phyloP scores from a whole-genome alignment of 2,329 filamentous ascomycete genomes.

The Cladosporium sp. region DNA sequence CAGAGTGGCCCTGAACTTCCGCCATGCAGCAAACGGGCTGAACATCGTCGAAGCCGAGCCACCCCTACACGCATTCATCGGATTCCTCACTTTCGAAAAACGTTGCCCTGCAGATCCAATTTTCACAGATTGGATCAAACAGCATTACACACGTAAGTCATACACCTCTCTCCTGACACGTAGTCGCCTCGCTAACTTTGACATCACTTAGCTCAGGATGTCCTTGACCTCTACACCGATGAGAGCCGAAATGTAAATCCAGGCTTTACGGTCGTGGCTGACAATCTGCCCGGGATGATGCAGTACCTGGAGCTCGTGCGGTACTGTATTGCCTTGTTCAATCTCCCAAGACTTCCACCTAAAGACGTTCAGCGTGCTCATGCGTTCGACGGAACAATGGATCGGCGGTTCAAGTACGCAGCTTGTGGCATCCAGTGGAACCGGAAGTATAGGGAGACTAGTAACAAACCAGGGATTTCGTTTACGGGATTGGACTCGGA shows the following conservation, averaged over 20 bases:
- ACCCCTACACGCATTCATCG: slow-evolving; percentile 18
- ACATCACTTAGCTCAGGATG: background rate
- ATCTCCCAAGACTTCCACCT: background rate
- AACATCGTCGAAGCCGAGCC: background rate
- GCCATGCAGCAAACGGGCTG: background rate
- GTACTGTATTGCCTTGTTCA: slow-evolving; percentile 11
- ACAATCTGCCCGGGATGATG: slow-evolving; percentile 19
- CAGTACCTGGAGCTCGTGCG: slow-evolving; percentile 21
- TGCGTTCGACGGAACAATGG: background rate
- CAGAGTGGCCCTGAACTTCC: slow-evolving; percentile 15
- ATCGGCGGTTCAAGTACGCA: background rate
- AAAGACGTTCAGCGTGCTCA: background rate
- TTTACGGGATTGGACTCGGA: too few species aligned
- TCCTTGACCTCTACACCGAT: background rate
- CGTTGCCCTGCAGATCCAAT: background rate
- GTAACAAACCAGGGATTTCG: too few species aligned
- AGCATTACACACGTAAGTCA: slow-evolving; percentile 13
- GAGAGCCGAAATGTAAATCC: background rate
- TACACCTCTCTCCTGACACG: background rate
- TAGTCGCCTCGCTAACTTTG: background rate
- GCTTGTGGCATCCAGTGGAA: background rate
- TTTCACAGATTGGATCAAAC: slow-evolving; percentile 16
- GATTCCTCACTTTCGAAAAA: slow-evolving; percentile 17
- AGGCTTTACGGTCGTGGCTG: slow-evolving; percentile 16
- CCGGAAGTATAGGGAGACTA: background rate